Conservation (phyloP, 352 stramenopile species). For the Phytophthora cajani region DNA sequence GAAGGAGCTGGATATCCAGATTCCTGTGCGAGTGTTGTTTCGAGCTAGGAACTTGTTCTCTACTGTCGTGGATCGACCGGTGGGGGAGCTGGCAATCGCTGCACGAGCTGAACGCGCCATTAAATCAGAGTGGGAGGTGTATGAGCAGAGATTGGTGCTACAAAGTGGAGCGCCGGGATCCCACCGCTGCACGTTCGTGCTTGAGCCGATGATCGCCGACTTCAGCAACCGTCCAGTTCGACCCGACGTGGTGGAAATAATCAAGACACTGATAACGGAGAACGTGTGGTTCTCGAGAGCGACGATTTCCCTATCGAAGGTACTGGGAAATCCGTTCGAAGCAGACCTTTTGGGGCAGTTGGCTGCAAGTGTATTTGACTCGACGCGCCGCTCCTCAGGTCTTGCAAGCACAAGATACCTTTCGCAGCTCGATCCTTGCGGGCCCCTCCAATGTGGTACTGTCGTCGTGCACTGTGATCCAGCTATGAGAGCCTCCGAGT, state of each 20-base stretch:
- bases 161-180: neutral
- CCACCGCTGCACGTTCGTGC: conserved; percentile 14
- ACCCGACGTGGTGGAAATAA: neutral
- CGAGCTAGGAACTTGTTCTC: conserved; percentile 6
- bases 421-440: neutral
- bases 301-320: neutral
- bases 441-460: neutral
- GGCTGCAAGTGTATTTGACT: neutral
- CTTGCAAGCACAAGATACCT: neutral
- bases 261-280: neutral
- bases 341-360: neutral
- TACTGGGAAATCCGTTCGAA: neutral
- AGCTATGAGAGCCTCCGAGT: neutral
- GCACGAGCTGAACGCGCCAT: conserved; percentile 1
- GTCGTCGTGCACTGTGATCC: neutral
- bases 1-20: conserved; percentile 1
- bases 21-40: conserved; percentile 12
- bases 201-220: conserved; percentile 17
- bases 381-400: neutral
- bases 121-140: conserved; percentile 2
- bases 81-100: conserved; percentile 2
- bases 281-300: conserved; percentile 15
- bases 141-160: neutral
- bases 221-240: neutral
- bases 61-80: neutral